Conservation (phyloP, 2,329 filamentous ascomycete genomes). For the Nothopassalora personata region DNA sequence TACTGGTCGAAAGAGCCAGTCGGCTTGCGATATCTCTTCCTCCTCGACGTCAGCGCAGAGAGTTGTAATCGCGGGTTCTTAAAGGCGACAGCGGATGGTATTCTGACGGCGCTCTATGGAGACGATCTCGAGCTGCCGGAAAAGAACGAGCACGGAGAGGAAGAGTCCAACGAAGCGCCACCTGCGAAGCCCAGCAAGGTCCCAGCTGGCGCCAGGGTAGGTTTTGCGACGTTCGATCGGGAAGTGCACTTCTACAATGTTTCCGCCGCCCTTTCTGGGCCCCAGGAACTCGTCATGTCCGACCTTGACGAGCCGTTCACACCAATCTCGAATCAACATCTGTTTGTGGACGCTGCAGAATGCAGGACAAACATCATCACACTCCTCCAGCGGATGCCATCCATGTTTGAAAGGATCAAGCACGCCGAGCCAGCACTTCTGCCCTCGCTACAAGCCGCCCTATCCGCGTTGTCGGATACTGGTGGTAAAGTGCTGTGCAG, state of each 20-base stretch:
- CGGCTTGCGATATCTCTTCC: constrained; percentile 78
- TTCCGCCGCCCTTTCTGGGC: constrained; percentile 70
- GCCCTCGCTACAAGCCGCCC: constrained; percentile 73
- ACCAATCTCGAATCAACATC: constrained; percentile 71
- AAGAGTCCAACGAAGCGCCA: constrained; percentile 36
- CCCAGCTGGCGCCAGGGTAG: constrained; percentile 77
- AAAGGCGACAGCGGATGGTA: constrained; percentile 83
- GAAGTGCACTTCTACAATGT: constrained; percentile 98
- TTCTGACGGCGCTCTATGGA: constrained; percentile 78
- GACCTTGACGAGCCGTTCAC: constrained; percentile 96
- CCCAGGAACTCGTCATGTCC: constrained; percentile 98
- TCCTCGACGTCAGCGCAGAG: constrained; percentile 91
- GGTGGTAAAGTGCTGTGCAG: constrained; percentile 92
- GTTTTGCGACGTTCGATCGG: constrained; percentile 93
- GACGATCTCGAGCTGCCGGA: constrained; percentile 49
- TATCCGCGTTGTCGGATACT: constrained; percentile 77
- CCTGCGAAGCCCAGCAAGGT: constrained; percentile 51
- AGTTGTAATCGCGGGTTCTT: constrained; percentile 86
- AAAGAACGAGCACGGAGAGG: constrained; percentile 46
- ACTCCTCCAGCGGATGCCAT: constrained; percentile 77
- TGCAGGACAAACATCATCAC: constrained; percentile 80
- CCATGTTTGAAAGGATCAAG: constrained; percentile 81
- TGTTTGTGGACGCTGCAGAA: constrained; percentile 92
- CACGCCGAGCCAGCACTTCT: constrained; percentile 86
- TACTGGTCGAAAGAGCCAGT: constrained; percentile 96